Conservation (phyloP, 2,329 filamentous ascomycete species). For the Diaporthe eres region DNA sequence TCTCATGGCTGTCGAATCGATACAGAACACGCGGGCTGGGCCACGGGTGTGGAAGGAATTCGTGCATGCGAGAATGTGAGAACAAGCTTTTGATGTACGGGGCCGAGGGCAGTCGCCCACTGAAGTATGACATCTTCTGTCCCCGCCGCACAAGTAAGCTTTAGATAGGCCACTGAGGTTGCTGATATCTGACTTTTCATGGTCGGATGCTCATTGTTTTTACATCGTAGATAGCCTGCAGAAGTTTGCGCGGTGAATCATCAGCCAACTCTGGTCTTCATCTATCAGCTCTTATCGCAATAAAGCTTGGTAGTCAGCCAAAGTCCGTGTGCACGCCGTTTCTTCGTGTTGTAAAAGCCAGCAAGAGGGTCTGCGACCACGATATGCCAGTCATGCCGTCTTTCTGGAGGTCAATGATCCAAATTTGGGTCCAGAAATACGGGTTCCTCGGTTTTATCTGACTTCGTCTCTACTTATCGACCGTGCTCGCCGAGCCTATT, state of each 20-base stretch:
- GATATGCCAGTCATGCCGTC: neutral
- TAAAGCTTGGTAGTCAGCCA: neutral
- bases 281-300: neutral
- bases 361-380: neutral
- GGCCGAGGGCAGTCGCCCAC: neutral
- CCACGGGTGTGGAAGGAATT: too few species aligned
- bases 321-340: neutral
- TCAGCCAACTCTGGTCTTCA: neutral
- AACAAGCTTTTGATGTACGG: neutral
- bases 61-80: neutral
- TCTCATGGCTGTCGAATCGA: conserved; percentile 1
- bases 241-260: neutral
- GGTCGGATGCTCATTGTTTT: neutral
- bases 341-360: neutral
- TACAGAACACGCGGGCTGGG: neutral
- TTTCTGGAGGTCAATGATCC: neutral
- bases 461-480: neutral
- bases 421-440: conserved; percentile 2
- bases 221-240: neutral
- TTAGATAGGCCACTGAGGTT: neutral
- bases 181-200: conserved; percentile 4
- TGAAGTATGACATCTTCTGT: conserved; percentile 3
- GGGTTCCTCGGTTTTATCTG: neutral
- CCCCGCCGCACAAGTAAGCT: neutral
- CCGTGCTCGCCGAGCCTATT: conserved; percentile 14